Evolutionary conservation across 306 rosid species (phyloP), one percentile per base, ranked within the genome.

Genomic region (Acacia acuminata): DNA sequence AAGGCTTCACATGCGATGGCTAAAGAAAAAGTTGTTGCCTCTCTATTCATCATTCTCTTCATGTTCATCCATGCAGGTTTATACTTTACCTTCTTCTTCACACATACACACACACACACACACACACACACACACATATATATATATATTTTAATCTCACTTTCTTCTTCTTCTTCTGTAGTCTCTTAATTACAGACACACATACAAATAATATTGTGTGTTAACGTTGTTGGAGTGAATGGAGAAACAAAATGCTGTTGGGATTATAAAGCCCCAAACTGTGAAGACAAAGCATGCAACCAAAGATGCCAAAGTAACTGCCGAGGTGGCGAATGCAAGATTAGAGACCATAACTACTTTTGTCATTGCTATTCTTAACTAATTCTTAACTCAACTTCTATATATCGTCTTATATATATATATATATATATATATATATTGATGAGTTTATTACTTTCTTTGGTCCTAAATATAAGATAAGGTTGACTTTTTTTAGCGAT

Each of bases 271-370:
- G 9, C 36, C 1, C 47, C 73, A 38, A 1, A 19, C 10, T 67
- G 73, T 2, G 11, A 67, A 4, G 11, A 67, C 47, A 19, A 2
- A 19, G 25, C n/a, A 3, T 67, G 73, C 48, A 67, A 67, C 14
- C 5, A 7, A 67, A 67, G 73, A 67, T 67, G 73, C 73, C 73
- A 67, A 67, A 17, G 15, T 30, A 67, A 7, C 10, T 67, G 73
- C 27, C 42, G 73, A 3, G 48, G 73, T 17, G 73, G 73, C n/a
- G 48, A 67, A 19, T 67, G 73, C 73, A 67, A 67, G 12, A 67
- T 38, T 17, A 24, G 73, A 67, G 20, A 2, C 12, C 25, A n/a
- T 3, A 67, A 38, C 5, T 15, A 34, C 19, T n/a, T 34, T 38
- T 67, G 48, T 19, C 73, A 19, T 36, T 67, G 73, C 2, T 36